Percentiles rank a stretch among this genome's conserved stretches.
phyloP scores from a whole-genome alignment of 768 basidiomycete genomes.

The Suillus lakei region DNA sequence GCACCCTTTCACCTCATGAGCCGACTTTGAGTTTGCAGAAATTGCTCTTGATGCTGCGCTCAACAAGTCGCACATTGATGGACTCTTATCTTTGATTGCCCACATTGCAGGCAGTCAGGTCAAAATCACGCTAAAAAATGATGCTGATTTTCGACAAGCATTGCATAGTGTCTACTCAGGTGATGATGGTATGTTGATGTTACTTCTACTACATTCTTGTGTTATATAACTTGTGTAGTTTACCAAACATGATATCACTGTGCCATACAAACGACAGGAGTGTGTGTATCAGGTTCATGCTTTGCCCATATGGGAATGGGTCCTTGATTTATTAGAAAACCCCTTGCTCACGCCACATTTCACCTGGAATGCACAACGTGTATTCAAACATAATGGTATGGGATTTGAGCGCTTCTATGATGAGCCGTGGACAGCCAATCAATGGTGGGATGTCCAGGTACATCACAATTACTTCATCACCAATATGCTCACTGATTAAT shows the following conservation, averaged over 20 bases:
- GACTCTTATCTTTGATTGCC: too few species aligned
- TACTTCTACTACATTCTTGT: neutral
- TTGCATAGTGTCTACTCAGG: neutral
- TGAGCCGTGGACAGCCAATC: conserved; percentile 41
- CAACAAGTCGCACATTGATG: too few species aligned
- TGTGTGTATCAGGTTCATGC: conserved; percentile 4
- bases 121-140: conserved; percentile 13
- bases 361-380: too few species aligned
- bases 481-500: neutral
- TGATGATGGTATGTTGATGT: conserved; percentile 12
- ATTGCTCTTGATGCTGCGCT: too few species aligned
- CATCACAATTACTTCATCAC: neutral
- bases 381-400: too few species aligned
- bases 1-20: conserved; percentile 5
- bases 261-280: conserved; percentile 13
- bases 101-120: too few species aligned
- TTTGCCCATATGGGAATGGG: conserved; percentile 12
- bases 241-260: conserved; percentile 2
- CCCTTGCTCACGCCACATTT: too few species aligned
- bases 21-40: conserved; percentile 17
- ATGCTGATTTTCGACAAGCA: conserved; percentile 3
- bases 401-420: conserved; percentile 32
- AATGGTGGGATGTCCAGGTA: conserved; percentile 33
- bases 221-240: too few species aligned
- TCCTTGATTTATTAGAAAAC: too few species aligned